phyloP scores from a whole-genome alignment of 768 basidiomycete species.

The Russula earlei region DNA sequence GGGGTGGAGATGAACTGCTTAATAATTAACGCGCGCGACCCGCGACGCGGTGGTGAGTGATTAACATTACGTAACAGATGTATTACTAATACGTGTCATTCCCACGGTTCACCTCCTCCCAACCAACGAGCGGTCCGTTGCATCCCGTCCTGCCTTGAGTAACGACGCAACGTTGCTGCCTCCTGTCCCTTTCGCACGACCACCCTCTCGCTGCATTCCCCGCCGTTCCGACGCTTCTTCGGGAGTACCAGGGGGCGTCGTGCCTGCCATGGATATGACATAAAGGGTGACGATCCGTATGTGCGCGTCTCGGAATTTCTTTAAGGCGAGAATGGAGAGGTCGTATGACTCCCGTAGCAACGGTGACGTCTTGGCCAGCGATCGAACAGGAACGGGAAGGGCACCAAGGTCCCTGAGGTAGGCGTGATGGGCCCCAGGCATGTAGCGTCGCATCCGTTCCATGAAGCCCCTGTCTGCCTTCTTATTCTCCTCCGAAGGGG shows the following conservation, averaged over 20 bases:
- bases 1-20: neutral
- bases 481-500: constrained; percentile 56
- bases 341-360: constrained; percentile 71
- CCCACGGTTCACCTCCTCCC: constrained; percentile 27
- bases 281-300: constrained; percentile 86
- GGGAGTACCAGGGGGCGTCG: constrained; percentile 47
- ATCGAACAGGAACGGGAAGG: constrained; percentile 52
- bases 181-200: constrained; percentile 74
- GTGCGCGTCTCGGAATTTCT: constrained; percentile 76
- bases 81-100: constrained; percentile 1
- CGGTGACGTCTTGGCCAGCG: constrained; percentile 47
- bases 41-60: constrained; percentile 11
- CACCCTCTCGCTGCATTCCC: constrained; percentile 30
- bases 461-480: constrained; percentile 72
- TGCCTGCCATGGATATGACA: constrained; percentile 74
- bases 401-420: constrained; percentile 65
- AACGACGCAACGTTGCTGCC: constrained; percentile 76
- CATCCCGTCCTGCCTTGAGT: constrained; percentile 84
- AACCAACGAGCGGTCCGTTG: constrained; percentile 59
- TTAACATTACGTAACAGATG: no score
- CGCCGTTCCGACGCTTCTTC: constrained; percentile 34
- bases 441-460: constrained; percentile 88
- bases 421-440: constrained; percentile 85
- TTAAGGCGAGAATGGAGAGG: constrained; percentile 64
- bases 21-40: constrained; percentile 6